phyloP scores from a whole-genome alignment of 139 green algal genomes.

The Chlamydomonas urium region DNA sequence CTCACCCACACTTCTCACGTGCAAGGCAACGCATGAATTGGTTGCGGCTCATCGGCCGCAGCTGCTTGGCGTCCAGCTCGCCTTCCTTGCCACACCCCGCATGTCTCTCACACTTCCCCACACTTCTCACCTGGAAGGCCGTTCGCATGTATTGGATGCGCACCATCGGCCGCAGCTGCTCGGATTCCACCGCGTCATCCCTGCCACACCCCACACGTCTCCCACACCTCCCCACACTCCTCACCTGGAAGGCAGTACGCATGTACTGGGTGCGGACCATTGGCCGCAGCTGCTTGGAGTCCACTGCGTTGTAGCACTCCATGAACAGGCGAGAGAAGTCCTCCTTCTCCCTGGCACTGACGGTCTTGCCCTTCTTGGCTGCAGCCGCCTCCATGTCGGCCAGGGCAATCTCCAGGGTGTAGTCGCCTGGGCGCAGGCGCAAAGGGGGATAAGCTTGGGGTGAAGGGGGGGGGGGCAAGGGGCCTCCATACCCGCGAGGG shows the following conservation, averaged over 20 bases:
- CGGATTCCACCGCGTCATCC: constrained; percentile 77
- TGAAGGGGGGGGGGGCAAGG: no score
- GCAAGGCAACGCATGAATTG: constrained; percentile 90
- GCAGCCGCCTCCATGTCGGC: constrained; percentile 35
- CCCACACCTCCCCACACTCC: no score
- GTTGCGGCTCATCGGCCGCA: constrained; percentile 79
- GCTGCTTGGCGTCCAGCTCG: constrained; percentile 83
- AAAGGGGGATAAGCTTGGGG: no score
- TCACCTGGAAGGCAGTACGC: constrained; percentile 84
- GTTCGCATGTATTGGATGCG: constrained; percentile 90
- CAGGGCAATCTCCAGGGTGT: constrained; percentile 54
- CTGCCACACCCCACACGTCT: neutral
- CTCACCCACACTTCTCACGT: no score
- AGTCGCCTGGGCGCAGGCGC: constrained; percentile 39
- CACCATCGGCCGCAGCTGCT: constrained; percentile 83
- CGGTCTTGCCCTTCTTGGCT: constrained; percentile 50
- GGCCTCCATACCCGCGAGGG: no score
- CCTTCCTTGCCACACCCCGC: constrained; percentile 12
- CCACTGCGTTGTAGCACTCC: constrained; percentile 68
- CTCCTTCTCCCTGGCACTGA: constrained; percentile 56
- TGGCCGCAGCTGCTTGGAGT: constrained; percentile 86
- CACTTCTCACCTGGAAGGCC: constrained; percentile 82
- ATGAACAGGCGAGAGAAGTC: constrained; percentile 66
- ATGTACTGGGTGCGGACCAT: constrained; percentile 91
- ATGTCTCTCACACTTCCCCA: no score